These are phyloP conservation scores for Echria macrotheca DNA, from an alignment of 495 filamentous ascomycete species.

Conservation along the genomic window DNA sequence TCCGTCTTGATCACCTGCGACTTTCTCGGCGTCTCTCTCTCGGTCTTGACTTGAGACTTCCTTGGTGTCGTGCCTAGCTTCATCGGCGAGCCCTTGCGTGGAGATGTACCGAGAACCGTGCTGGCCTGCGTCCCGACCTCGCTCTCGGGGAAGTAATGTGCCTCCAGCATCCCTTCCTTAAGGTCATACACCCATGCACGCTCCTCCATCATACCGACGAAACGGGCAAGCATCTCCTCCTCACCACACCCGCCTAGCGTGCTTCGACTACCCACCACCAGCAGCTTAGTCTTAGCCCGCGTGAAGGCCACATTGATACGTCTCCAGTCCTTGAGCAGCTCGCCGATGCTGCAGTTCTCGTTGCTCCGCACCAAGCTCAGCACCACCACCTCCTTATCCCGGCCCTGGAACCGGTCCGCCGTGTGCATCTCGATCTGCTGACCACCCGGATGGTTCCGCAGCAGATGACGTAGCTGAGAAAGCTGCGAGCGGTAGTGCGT, in stretches of 20 bases:
- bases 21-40: neutral
- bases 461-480: slow-evolving; percentile 40
- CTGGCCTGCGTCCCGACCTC: neutral
- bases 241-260: slow-evolving; percentile 61
- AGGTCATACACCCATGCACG: slow-evolving; percentile 73
- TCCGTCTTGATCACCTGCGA: neutral
- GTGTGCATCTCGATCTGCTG: slow-evolving; percentile 80
- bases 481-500: slow-evolving; percentile 97
- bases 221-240: slow-evolving; percentile 69
- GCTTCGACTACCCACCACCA: slow-evolving; percentile 73
- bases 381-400: slow-evolving; percentile 88
- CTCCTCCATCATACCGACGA: slow-evolving; percentile 69
- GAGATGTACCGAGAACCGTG: neutral
- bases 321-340: slow-evolving; percentile 85
- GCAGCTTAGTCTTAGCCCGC: slow-evolving; percentile 78
- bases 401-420: slow-evolving; percentile 90
- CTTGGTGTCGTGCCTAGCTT: neutral
- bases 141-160: slow-evolving; percentile 57
- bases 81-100: neutral
- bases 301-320: slow-evolving; percentile 95
- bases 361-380: slow-evolving; percentile 85
- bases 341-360: slow-evolving; percentile 70
- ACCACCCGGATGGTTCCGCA: slow-evolving; percentile 24
- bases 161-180: slow-evolving; percentile 52
- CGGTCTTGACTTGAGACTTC: neutral